Evolutionary conservation across 208 protist species (phyloP).

Genomic region (Kentomonas sorsogonicus): DNA sequence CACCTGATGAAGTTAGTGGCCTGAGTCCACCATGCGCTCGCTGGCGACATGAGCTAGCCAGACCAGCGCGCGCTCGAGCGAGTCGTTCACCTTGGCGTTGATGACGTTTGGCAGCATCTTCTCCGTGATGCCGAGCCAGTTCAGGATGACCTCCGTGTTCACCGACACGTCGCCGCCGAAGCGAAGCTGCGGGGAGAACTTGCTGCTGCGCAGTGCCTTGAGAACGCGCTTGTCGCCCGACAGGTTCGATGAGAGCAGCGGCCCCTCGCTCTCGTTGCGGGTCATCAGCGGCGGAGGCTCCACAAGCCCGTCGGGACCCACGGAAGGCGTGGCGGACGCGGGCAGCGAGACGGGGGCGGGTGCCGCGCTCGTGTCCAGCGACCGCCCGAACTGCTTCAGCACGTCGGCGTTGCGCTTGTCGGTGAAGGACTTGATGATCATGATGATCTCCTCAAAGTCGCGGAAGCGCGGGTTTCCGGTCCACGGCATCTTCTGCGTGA

Average conservation of each 20-base stretch:
- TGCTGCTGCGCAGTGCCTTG: conserved; percentile 42
- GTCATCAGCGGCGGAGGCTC: neutral
- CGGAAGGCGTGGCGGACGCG: neutral
- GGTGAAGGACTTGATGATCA: conserved; percentile 75
- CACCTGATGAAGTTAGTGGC: no score
- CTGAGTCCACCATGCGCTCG: conserved; percentile 22
- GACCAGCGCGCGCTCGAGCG: conserved; percentile 43
- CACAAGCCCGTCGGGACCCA: neutral
- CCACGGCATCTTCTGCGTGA: conserved; percentile 80
- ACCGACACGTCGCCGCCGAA: conserved; percentile 86
- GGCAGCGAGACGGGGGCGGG: neutral
- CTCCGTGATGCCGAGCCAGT: conserved; percentile 83
- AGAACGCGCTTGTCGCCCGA: conserved; percentile 41
- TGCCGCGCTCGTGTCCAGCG: conserved; percentile 10
- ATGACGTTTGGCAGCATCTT: conserved; percentile 80
- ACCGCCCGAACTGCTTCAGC: conserved; percentile 65
- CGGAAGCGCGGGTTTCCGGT: conserved; percentile 83
- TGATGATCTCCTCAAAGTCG: conserved; percentile 83
- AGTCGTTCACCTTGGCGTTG: conserved; percentile 60
- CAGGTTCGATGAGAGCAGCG: no score
- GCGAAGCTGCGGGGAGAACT: conserved; percentile 83
- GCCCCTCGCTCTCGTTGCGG: neutral
- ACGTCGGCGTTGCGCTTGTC: conserved; percentile 59
- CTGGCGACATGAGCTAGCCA: conserved; percentile 26
- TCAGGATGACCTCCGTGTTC: conserved; percentile 85